These are phyloP conservation scores for Lactarius deliciosus DNA, from an alignment of 768 basidiomycete genomes.

Conservation along the genomic window DNA sequence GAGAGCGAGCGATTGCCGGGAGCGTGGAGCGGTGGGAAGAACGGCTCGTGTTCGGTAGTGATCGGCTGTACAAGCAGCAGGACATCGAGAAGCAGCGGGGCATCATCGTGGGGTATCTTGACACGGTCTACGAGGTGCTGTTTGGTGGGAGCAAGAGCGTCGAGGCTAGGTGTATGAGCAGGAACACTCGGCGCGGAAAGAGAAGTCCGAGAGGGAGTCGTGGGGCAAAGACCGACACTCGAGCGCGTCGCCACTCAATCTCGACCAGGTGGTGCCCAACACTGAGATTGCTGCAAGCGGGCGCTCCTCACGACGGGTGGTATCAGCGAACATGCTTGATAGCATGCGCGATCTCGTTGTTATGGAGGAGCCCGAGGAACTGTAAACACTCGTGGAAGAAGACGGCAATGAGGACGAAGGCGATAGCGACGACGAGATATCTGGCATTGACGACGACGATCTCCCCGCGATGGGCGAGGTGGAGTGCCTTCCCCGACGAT, in stretches of 20 bases:
- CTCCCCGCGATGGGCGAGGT: constrained; percentile 76
- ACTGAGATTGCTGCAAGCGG: constrained; percentile 3
- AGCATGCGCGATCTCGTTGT: no score
- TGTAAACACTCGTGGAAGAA: no score
- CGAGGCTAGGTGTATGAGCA: constrained; percentile 50
- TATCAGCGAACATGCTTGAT: constrained; percentile 42
- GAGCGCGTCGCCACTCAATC: constrained; percentile 43
- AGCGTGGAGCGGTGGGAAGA: constrained; percentile 73
- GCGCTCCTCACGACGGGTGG: constrained; percentile 46
- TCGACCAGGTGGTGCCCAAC: constrained; percentile 28
- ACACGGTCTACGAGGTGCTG: constrained; percentile 74
- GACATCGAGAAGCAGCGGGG: constrained; percentile 57
- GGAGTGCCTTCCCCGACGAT: constrained; percentile 52
- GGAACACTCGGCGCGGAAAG: constrained; percentile 47
- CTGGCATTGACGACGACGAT: constrained; percentile 62
- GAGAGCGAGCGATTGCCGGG: constrained; percentile 45
- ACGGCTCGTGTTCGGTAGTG: constrained; percentile 72
- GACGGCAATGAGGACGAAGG: constrained; percentile 33
- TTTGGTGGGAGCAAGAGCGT: constrained; percentile 59
- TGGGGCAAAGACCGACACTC: constrained; percentile 46
- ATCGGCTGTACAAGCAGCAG: constrained; percentile 76
- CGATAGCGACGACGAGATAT: background rate
- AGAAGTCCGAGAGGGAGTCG: constrained; percentile 39
- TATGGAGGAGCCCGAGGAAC: no score
- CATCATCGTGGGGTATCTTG: constrained; percentile 60